Base-by-base conservation (phyloP, 2,329 filamentous ascomycete species). In the Talaromyces albobiverticillius region DNA sequence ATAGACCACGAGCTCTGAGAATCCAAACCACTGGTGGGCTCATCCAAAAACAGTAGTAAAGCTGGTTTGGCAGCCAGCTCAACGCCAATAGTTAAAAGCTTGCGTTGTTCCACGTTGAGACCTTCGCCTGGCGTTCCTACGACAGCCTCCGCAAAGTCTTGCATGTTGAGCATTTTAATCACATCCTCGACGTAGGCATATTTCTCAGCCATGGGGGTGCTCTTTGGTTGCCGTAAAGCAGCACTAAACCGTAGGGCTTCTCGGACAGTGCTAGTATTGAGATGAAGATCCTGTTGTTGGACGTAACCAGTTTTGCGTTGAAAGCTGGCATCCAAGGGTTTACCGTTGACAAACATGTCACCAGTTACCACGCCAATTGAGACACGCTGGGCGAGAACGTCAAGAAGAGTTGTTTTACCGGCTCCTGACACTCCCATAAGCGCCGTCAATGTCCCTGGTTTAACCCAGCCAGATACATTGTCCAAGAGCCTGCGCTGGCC, bases 1-100 rank as follows among this genome's bases (percentile, higher is more conserved):
- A 96, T 95, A 58, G 90, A 87, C 90, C 89, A 96, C 1, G 90
- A 92, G 2, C 89, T 94, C 71, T 96, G 91, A 57, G 85, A 89
- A 69, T 96, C 92, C 5, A 96, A 83, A 75, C 92, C 92, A 40
- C 90, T 95, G 2, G 91, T 96, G 13, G 92, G 92, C 69, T 96
- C 92, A 63, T 96, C 92, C 45, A 96, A 83, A 73, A 96, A 96
- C 31, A 96, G 81, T 51, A 96, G 78, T 51, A 96, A 79, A 22
- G 88, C 85, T 3, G 92, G 92, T 75, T 93, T 95, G 3, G 92
- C 92, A 29, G 90, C 92, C 20, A 97, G 80, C 68, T 97, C 93
- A 18, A 96, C 91, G 68, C 90, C 93, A 58, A 96, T 95, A 0
- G 90, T 96, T 11, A 96, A 79, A 60, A 89, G 85, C 67, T 85